Percentiles rank a stretch among this genome's conserved stretches.
phyloP scores from a whole-genome alignment of 2,329 filamentous ascomycete species.

The Hirsutella rhossiliensis region DNA sequence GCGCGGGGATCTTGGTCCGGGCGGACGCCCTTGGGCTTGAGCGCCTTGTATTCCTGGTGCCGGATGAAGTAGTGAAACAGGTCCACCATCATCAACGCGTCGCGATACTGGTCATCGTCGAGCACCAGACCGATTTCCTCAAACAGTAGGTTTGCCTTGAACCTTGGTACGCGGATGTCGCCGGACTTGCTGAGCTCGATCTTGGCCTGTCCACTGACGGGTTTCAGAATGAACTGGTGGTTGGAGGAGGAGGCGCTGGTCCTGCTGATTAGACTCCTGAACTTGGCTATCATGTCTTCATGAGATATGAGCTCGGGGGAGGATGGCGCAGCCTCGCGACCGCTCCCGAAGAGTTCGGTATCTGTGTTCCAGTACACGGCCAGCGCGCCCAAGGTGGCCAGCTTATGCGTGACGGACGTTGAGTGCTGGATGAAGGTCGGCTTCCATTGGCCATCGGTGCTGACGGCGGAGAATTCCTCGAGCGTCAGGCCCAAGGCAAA shows the following conservation, averaged over 20 bases:
- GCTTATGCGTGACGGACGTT: slow-evolving; percentile 74
- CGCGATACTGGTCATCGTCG: slow-evolving; percentile 94
- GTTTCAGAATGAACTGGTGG: slow-evolving; percentile 92
- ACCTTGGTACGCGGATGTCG: slow-evolving; percentile 63
- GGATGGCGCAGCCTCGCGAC: slow-evolving; percentile 47
- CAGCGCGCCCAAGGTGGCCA: slow-evolving; percentile 79
- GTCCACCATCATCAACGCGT: slow-evolving; percentile 95
- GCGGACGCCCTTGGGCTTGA: slow-evolving; percentile 68
- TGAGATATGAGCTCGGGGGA: slow-evolving; percentile 52
- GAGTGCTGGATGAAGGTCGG: slow-evolving; percentile 92
- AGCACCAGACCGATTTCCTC: slow-evolving; percentile 97
- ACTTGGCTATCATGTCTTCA: slow-evolving; percentile 62
- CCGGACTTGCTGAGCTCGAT: slow-evolving; percentile 92
- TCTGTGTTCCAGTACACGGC: slow-evolving; percentile 99
- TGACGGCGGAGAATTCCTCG: slow-evolving; percentile 93
- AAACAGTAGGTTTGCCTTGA: slow-evolving; percentile 85
- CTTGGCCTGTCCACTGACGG: slow-evolving; percentile 89
- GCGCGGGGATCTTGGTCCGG: slow-evolving; percentile 85
- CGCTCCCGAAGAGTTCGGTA: slow-evolving; percentile 67
- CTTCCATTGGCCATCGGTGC: slow-evolving; percentile 88
- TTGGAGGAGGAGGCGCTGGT: slow-evolving; percentile 43
- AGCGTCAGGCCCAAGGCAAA: slow-evolving; percentile 88
- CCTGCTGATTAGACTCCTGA: slow-evolving; percentile 70
- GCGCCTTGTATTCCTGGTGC: slow-evolving; percentile 91
- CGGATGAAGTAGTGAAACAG: slow-evolving; percentile 97